Conservation (phyloP, 2,329 filamentous ascomycete genomes). For the Botrytis fabae region DNA sequence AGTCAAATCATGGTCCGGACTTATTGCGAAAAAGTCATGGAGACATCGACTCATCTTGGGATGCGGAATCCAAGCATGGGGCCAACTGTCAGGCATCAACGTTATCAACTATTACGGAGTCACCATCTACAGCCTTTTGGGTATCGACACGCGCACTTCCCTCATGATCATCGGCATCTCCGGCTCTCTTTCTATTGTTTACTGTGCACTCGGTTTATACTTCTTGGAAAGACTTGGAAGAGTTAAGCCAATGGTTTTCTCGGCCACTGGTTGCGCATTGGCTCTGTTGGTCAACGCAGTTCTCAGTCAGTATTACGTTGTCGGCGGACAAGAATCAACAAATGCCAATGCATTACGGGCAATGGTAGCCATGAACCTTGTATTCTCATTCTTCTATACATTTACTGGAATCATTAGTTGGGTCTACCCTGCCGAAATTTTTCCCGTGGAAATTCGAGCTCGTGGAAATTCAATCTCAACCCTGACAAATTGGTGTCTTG, state of each 20-base stretch:
- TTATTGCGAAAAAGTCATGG: neutral
- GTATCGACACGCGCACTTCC: conserved; percentile 47
- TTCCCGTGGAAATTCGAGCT: conserved; percentile 58
- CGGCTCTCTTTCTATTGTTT: conserved; percentile 50
- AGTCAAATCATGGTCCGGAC: neutral
- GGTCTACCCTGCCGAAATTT: conserved; percentile 60
- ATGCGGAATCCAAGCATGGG: neutral
- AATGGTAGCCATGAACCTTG: conserved; percentile 23
- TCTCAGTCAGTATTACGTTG: conserved; percentile 51
- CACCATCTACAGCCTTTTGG: conserved; percentile 62
- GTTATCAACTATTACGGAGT: conserved; percentile 36
- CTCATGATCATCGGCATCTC: conserved; percentile 54
- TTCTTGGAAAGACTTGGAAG: conserved; percentile 38
- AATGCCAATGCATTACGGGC: neutral
- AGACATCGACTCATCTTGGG: neutral
- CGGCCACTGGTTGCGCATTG: conserved; percentile 49
- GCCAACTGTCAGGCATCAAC: neutral
- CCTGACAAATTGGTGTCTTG: conserved; percentile 57
- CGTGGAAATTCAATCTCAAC: conserved; percentile 61
- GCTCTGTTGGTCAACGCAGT: conserved; percentile 57
- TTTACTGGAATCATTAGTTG: conserved; percentile 56
- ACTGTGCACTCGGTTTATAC: conserved; percentile 45
- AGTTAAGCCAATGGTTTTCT: conserved; percentile 45
- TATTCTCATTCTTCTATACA: conserved; percentile 48
- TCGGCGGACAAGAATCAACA: conserved; percentile 43